phyloP scores from a whole-genome alignment of 2,329 filamentous ascomycete genomes.

The Fusarium decemcellulare region DNA sequence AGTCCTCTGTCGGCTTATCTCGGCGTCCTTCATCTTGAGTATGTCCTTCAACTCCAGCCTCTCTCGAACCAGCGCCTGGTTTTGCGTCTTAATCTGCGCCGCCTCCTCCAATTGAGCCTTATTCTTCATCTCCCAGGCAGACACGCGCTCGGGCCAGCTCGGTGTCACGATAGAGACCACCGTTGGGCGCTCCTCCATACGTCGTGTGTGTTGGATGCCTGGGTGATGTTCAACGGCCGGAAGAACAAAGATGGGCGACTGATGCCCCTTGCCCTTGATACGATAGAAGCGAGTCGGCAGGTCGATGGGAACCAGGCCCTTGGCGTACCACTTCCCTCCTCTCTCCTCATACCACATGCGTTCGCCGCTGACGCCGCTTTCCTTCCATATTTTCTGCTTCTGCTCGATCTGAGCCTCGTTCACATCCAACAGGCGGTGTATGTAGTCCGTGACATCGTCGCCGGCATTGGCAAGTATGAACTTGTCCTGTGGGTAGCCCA shows the following conservation, averaged over 20 bases:
- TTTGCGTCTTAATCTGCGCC: conserved; percentile 33
- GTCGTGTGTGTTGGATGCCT: conserved; percentile 58
- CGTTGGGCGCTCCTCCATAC: conserved; percentile 61
- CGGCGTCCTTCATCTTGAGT: conserved; percentile 37
- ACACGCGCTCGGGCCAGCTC: conserved; percentile 51
- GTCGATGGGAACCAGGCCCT: conserved; percentile 64
- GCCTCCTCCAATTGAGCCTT: conserved; percentile 40
- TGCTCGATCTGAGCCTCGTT: conserved; percentile 58
- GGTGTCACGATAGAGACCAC: conserved; percentile 50
- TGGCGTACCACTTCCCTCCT: conserved; percentile 51
- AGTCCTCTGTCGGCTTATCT: conserved; percentile 33
- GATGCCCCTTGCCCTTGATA: conserved; percentile 57
- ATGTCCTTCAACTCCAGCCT: conserved; percentile 35
- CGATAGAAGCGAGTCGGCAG: conserved; percentile 68
- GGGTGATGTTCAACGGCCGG: conserved; percentile 65
- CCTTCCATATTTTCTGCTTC: conserved; percentile 51
- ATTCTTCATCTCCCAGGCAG: conserved; percentile 47
- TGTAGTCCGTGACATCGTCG: conserved; percentile 62
- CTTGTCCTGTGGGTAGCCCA: conserved; percentile 68
- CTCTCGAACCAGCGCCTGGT: conserved; percentile 39
- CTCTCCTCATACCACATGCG: conserved; percentile 49
- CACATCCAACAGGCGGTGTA: conserved; percentile 64
- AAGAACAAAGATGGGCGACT: conserved; percentile 66
- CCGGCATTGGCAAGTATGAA: conserved; percentile 70
- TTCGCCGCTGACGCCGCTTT: conserved; percentile 59